Evolutionary conservation across 306 rosid genomes (phyloP).

Genomic region (Fragaria vesca): DNA sequence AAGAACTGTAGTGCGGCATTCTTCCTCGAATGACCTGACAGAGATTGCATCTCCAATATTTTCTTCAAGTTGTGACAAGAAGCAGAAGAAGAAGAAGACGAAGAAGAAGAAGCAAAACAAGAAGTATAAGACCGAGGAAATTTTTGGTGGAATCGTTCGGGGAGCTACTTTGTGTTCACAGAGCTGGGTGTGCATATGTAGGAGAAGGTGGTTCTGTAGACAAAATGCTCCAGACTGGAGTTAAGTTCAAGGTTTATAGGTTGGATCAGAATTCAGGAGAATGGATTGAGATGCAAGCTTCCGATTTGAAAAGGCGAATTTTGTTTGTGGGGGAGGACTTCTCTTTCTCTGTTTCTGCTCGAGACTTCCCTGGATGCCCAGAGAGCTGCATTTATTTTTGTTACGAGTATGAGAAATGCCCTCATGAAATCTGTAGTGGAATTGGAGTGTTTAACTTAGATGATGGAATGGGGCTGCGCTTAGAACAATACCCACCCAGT

Average conservation of each 20-base stretch:
- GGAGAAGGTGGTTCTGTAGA: background rate
- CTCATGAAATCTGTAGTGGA: background rate
- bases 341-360: slow-evolving; percentile 31
- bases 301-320: slow-evolving; percentile 12
- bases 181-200: background rate
- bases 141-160: background rate
- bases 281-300: slow-evolving; percentile 19
- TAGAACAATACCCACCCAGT: background rate
- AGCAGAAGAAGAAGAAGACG: background rate
- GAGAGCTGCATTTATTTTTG: slow-evolving; percentile 26
- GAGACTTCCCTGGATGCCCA: slow-evolving; percentile 22
- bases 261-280: background rate
- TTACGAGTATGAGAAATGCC: background rate
- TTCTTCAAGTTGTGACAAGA: background rate
- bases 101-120: too few relatives aligned
- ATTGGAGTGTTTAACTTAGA: background rate
- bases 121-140: too few relatives aligned
- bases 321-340: slow-evolving; percentile 9
- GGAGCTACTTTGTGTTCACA: slow-evolving; percentile 1
- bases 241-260: background rate
- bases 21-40: background rate
- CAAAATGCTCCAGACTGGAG: background rate
- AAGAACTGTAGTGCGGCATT: background rate
- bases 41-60: background rate
- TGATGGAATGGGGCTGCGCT: background rate